These are phyloP conservation scores for Haplosporangium sp. DNA, from an alignment of 371 early-diverging fungal genomes.

Conservation along the genomic window DNA sequence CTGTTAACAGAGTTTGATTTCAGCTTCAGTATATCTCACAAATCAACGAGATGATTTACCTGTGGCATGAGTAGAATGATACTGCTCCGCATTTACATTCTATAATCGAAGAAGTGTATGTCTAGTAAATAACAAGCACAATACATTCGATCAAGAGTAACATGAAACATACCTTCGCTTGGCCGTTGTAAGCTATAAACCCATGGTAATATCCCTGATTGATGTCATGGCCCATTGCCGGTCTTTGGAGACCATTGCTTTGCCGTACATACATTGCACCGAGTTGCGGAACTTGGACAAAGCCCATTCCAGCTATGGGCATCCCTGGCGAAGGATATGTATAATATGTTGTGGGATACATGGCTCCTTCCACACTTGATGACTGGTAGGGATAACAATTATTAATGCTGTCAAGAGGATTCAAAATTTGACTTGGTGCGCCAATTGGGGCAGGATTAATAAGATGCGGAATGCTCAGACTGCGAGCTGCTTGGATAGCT, in stretches of 20 bases:
- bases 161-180: background rate
- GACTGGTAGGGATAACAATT: slow-evolving; percentile 16
- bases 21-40: too few species aligned
- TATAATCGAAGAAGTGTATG: background rate
- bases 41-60: background rate
- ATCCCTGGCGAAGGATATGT: slow-evolving; percentile 16
- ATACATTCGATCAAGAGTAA: background rate
- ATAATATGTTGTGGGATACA: slow-evolving; percentile 21
- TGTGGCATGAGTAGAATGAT: background rate
- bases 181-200: background rate
- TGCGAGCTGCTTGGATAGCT: slow-evolving; percentile 21
- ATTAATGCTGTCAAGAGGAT: slow-evolving; percentile 1
- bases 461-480: slow-evolving; percentile 1
- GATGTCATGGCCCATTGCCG: background rate
- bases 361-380: slow-evolving; percentile 10
- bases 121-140: background rate
- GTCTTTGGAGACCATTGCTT: background rate
- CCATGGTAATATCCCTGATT: slow-evolving; percentile 17
- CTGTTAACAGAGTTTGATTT: too few species aligned
- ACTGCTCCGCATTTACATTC: background rate
- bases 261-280: slow-evolving; percentile 7
- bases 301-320: slow-evolving; percentile 18
- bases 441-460: slow-evolving; percentile 3
- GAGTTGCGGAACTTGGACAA: slow-evolving; percentile 10
- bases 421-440: background rate